A percentile compares a stretch with the other conserved stretches of the same genome.
Conservation (phyloP, 2,329 filamentous ascomycete genomes). For the Macroventuria anomochaeta region DNA sequence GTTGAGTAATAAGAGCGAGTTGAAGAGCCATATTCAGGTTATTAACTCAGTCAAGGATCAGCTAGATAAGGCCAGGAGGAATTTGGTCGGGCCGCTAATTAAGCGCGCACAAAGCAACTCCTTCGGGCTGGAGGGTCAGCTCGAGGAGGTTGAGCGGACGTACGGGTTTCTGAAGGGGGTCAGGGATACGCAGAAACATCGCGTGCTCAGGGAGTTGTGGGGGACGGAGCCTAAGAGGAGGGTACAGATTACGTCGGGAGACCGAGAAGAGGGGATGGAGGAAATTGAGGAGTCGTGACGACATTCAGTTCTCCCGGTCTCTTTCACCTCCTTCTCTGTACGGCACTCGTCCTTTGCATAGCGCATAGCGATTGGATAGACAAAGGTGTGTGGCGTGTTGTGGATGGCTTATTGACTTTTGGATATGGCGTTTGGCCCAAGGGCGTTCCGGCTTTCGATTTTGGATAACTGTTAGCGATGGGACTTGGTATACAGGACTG, state of each 20-base stretch:
- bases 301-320: too few species aligned
- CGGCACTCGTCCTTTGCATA: too few species aligned
- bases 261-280: conserved; percentile 25
- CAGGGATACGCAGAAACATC: conserved; percentile 79
- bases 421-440: too few species aligned
- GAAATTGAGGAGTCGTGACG: conserved; percentile 14
- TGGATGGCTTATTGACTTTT: too few species aligned
- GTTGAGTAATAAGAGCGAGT: conserved; percentile 82
- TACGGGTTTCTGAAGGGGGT: conserved; percentile 78
- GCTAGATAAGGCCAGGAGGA: conserved; percentile 81
- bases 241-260: conserved; percentile 35
- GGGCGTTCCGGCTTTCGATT: too few species aligned
- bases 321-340: too few species aligned
- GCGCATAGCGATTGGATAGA: too few species aligned
- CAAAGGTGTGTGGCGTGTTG: too few species aligned
- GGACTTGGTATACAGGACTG: too few species aligned
- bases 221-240: conserved; percentile 37
- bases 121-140: conserved; percentile 82
- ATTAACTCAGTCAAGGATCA: conserved; percentile 84
- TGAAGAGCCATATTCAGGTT: conserved; percentile 85
- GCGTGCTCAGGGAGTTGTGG: conserved; percentile 78
- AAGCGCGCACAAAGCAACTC: conserved; percentile 71
- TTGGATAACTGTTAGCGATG: too few species aligned
- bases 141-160: conserved; percentile 79
- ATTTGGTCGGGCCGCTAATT: conserved; percentile 84